Evolutionary conservation across 371 early-diverging fungal species (phyloP), one percentile per base, ranked within the genome.

Genomic region (Antonospora locustae): DNA sequence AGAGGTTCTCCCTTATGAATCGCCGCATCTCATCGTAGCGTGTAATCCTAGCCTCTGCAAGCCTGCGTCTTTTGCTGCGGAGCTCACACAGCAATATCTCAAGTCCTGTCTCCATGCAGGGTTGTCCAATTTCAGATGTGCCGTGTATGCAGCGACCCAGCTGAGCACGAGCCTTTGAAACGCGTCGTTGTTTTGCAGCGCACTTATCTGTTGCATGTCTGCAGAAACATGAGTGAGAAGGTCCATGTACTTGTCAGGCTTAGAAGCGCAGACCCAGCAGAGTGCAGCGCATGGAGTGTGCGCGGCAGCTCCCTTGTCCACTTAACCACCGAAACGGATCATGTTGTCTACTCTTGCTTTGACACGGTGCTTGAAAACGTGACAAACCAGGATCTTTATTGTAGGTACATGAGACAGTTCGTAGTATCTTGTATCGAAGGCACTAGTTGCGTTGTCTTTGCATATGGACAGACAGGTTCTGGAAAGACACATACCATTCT

Each of bases 401-500:
- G 51, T 36, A 17, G 19, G 36, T 25, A 23, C 11, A 38, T 63
- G 7, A 48, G 29, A 32, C 25, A 48, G 16, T 24, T 28, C 22
- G 25, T 63, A 22, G 14, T n/a, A 12, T 44, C 55, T 34, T 50
- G 55, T 25, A n/a, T 47, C 9, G 25, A 49, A 3, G 37, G 28
- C 12, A 30, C 46, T 34, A 66, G 61, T 45, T 30, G 44, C 19
- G 71, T 69, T 6, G 58, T 73, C 11, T 66, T 73, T 53, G 63
- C 71, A 32, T 73, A 73, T 55, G 74, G 74, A 23, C 63, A 71
- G 37, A 73, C 74, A 11, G 74, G 74, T 2, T 58, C 56, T 36
- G 74, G 74, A 16, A 73, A 73, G 34, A 73, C 74, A 25, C 64
- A 73, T 50, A 73, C 74, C 14, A 70, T 73, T 60, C 48, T 67